A percentile compares a stretch with the other conserved stretches of the same genome.
phyloP scores from a whole-genome alignment of 805 yeast genomes.

The Saccharomyces eubayanus region DNA sequence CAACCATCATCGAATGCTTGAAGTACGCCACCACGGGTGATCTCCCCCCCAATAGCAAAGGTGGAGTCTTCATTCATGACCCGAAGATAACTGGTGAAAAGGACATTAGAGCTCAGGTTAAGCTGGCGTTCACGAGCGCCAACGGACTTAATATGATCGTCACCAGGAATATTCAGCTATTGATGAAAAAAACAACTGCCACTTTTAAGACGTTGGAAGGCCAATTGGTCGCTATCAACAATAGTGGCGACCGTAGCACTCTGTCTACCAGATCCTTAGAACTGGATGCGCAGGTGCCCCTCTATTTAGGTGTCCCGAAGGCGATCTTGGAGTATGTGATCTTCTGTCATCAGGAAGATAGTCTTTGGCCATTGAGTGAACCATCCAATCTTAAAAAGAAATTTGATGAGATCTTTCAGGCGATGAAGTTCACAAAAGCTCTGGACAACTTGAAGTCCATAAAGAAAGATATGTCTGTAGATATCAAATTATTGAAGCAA shows the following conservation, averaged over 20 bases:
- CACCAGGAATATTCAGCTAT: slow-evolving; percentile 74
- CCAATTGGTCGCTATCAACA: slow-evolving; percentile 56
- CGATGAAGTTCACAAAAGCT: slow-evolving; percentile 85
- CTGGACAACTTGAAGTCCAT: slow-evolving; percentile 68
- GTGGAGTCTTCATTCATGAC: slow-evolving; percentile 94
- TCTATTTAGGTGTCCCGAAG: slow-evolving; percentile 76
- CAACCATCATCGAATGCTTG: slow-evolving; percentile 90
- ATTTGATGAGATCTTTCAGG: slow-evolving; percentile 95
- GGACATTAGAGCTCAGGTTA: slow-evolving; percentile 82
- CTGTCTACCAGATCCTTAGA: slow-evolving; percentile 78
- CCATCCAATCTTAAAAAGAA: slow-evolving; percentile 81
- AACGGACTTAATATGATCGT: slow-evolving; percentile 73
- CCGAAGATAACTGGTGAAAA: slow-evolving; percentile 72
- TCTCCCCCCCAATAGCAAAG: slow-evolving; percentile 89
- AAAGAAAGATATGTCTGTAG: slow-evolving; percentile 68
- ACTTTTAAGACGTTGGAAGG: slow-evolving; percentile 91
- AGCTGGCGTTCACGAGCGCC: slow-evolving; percentile 70
- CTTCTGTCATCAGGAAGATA: slow-evolving; percentile 96
- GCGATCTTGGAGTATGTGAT: slow-evolving; percentile 87
- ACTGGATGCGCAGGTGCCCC: slow-evolving; percentile 73
- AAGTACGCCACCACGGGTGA: slow-evolving; percentile 93
- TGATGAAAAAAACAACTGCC: slow-evolving; percentile 49
- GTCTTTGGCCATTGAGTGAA: slow-evolving; percentile 92
- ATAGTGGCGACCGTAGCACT: slow-evolving; percentile 60
- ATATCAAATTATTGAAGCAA: slow-evolving; percentile 67